These are phyloP conservation scores for Auricularia heimuer DNA, from an alignment of 768 basidiomycete genomes.

Conservation along the genomic window DNA sequence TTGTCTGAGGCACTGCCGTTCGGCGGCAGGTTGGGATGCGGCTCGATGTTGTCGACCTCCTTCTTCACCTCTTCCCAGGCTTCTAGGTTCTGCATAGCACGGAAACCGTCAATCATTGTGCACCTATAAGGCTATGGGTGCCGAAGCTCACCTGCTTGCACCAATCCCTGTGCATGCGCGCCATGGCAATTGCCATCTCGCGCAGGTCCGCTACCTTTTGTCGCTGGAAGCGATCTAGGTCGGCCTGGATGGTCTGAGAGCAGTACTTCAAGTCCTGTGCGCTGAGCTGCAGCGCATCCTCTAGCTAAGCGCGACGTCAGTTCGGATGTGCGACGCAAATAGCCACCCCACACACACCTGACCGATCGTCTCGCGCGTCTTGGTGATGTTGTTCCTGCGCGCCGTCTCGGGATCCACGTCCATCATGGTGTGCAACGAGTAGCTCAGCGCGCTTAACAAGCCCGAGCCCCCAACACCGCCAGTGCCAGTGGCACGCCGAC, in stretches of 20 bases:
- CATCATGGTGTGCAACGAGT: constrained; percentile 96
- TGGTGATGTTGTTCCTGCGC: constrained; percentile 83
- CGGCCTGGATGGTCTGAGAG: constrained; percentile 91
- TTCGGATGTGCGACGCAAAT: constrained; percentile 23
- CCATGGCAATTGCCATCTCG: constrained; percentile 89
- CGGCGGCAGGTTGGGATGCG: constrained; percentile 72
- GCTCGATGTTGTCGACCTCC: constrained; percentile 83
- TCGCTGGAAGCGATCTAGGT: constrained; percentile 94
- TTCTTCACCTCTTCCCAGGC: constrained; percentile 95
- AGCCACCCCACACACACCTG: constrained; percentile 41
- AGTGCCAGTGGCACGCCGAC: constrained; percentile 49
- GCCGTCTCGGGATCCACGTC: constrained; percentile 97
- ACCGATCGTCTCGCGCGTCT: constrained; percentile 90
- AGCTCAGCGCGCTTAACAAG: constrained; percentile 81
- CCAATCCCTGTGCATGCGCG: constrained; percentile 89
- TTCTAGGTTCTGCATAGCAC: constrained; percentile 68
- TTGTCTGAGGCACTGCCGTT: not conserved
- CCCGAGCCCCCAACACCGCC: constrained; percentile 41
- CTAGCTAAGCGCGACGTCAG: constrained; percentile 38
- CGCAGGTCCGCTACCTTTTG: constrained; percentile 96
- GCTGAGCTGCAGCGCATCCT: constrained; percentile 86
- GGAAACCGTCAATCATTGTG: constrained; percentile 4
- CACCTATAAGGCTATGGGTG: not conserved
- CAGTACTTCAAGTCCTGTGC: constrained; percentile 95
- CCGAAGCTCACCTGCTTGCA: constrained; percentile 71